phyloP scores from a whole-genome alignment of 176 grass and related monocot genomes.

The Ensete glaucum region DNA sequence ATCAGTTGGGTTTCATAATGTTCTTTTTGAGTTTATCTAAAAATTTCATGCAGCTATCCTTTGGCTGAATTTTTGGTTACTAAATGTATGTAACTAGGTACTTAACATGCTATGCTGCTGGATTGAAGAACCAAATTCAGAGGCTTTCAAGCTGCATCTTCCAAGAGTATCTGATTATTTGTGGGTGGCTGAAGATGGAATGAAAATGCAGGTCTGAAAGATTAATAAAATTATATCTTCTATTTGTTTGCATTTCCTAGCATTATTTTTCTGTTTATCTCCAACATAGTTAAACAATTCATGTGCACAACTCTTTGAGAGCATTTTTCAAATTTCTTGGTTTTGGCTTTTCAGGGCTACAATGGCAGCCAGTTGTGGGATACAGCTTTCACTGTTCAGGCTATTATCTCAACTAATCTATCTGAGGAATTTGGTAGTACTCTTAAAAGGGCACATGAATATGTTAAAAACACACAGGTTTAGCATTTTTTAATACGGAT shows the following conservation, averaged over 20 bases:
- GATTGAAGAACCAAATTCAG: constrained; percentile 90
- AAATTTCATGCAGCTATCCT: background rate
- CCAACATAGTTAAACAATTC: background rate
- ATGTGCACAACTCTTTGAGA: background rate
- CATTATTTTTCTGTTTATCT: background rate
- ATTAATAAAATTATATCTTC: background rate
- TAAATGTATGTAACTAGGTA: constrained; percentile 25
- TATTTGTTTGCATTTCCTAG: background rate
- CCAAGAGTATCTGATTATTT: constrained; percentile 71
- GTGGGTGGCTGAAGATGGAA: constrained; percentile 97
- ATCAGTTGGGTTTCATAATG: background rate
- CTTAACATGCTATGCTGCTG: constrained; percentile 97
- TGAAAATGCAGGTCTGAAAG: constrained; percentile 80
- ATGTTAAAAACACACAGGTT: constrained; percentile 64
- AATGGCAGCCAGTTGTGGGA: constrained; percentile 92
- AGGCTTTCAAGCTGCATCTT: constrained; percentile 81
- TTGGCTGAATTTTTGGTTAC: background rate
- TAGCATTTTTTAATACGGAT: constrained; percentile 9
- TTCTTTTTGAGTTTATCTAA: background rate
- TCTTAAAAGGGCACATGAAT: constrained; percentile 63
- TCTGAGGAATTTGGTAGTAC: constrained; percentile 49
- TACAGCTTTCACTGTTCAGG: constrained; percentile 79
- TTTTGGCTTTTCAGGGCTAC: constrained; percentile 42
- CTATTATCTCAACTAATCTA: constrained; percentile 58
- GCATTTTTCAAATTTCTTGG: constrained; percentile 17